Conservation (phyloP, 2,329 filamentous ascomycete genomes). For the Aureobasidium sp. region DNA sequence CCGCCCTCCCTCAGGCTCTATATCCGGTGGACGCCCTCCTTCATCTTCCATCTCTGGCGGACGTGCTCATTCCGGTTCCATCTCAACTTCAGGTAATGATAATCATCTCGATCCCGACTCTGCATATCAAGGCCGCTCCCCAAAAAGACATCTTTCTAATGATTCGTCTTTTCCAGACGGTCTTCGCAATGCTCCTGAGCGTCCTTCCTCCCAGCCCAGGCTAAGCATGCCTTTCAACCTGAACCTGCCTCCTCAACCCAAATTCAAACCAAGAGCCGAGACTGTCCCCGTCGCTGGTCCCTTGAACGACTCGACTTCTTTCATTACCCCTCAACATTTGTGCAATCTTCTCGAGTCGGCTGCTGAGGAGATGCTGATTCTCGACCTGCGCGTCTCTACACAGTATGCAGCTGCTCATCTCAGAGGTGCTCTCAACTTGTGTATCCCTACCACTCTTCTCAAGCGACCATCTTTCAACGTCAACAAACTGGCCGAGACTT, state of each 20-base stretch:
- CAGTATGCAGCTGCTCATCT: conserved; percentile 73
- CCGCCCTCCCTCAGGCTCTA: neutral
- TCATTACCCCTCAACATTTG: conserved; percentile 44
- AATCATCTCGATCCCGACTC: conserved; percentile 23
- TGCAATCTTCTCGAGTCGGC: conserved; percentile 43
- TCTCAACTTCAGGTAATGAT: conserved; percentile 10
- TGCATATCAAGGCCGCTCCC: conserved; percentile 33
- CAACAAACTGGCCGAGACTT: conserved; percentile 78
- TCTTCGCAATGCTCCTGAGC: conserved; percentile 27
- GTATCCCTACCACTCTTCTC: conserved; percentile 87
- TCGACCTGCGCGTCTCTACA: conserved; percentile 82
- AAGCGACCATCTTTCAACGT: conserved; percentile 88
- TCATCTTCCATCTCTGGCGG: too few species aligned
- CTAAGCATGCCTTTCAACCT: conserved; percentile 19
- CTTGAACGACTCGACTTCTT: conserved; percentile 30
- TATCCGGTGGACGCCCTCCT: neutral
- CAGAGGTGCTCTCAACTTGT: conserved; percentile 76
- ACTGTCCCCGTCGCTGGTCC: conserved; percentile 35
- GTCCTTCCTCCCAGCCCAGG: neutral
- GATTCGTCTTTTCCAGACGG: conserved; percentile 38
- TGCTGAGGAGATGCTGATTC: conserved; percentile 55
- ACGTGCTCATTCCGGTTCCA: neutral
- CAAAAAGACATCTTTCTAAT: conserved; percentile 43
- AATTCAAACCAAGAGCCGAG: conserved; percentile 36
- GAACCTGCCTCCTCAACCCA: conserved; percentile 16